Base-by-base conservation (phyloP, 441 rosid genomes). In the Melastoma candidum region DNA sequence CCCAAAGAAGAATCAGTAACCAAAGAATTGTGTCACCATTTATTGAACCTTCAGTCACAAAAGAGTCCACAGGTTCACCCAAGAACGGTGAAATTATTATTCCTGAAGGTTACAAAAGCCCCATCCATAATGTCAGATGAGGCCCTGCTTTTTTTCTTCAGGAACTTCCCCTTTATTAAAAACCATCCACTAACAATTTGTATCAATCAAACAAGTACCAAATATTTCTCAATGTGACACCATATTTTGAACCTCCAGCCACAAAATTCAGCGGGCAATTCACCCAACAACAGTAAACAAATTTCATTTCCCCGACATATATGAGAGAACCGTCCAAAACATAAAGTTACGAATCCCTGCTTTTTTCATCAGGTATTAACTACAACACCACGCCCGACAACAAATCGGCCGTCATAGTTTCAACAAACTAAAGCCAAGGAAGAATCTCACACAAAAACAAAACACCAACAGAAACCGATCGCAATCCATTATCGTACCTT, bases 211-310 rank as follows among this genome's bases (percentile, higher is more conserved):
- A 41, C n/a, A 12, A 17, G 17, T 12, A 2, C 2, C 26, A 12
- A 7, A 55, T 26, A 12, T 7, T 29, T 11, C 44, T 1, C 1
- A 7, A 48, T 62, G 54, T 62, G 22, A 43, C 66, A 49, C 66
- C 66, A 62, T 62, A 54, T 62, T 54, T 55, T 54, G 66, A 62
- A 62, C 60, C 66, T 54, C 17, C 60, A 62, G 60, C 60, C 55
- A 62, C 13, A 1, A 53, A 5, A 51, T 54, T 22, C 43, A 66
- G 68, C 79, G 64, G 22, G 60, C 68, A 82, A 81, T 66, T 80
- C 87, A 82, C 87, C 85, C 84, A 80, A 77, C 58, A 83, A 78
- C 73, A 70, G 68, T 63, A 78, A 51, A 70, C 12, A 61, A 8
- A 32, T 32, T 32, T 48, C 26, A 76, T 74, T 14, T 77, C 56